These are phyloP conservation scores for Zygoascus bituminiphila DNA, from an alignment of 805 yeast species.

Conservation along the genomic window DNA sequence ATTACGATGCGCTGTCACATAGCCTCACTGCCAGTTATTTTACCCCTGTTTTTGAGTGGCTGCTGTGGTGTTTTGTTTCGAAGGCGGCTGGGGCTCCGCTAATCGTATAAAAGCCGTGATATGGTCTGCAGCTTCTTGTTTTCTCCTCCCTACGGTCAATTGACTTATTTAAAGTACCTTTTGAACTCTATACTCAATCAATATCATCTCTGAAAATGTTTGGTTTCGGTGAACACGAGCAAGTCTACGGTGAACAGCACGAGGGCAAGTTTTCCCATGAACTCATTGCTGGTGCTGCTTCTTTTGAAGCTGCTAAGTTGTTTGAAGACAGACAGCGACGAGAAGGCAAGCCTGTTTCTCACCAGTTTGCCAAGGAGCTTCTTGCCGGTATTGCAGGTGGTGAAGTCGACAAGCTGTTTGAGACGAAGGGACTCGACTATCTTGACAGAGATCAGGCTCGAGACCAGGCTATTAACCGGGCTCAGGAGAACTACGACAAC, in stretches of 20 bases:
- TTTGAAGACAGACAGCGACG: slow-evolving; percentile 25
- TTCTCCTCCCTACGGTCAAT: background rate
- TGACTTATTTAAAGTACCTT: too few relatives aligned
- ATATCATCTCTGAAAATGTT: slow-evolving; percentile 11
- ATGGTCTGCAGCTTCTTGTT: background rate
- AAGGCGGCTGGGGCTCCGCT: too few relatives aligned
- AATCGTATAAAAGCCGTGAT: background rate
- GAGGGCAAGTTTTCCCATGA: slow-evolving; percentile 24
- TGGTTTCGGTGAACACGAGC: slow-evolving; percentile 17
- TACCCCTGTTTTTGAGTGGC: too few relatives aligned
- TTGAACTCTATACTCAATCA: background rate
- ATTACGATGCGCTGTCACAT: too few relatives aligned
- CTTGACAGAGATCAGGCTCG: slow-evolving; percentile 18
- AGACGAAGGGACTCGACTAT: slow-evolving; percentile 25
- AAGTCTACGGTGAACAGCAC: slow-evolving; percentile 19
- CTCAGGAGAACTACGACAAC: slow-evolving; percentile 21
- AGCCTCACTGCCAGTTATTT: too few relatives aligned
- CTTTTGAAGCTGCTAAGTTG: slow-evolving; percentile 23
- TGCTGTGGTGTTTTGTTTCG: too few relatives aligned
- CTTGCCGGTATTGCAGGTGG: slow-evolving; percentile 25
- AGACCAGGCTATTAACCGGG: slow-evolving; percentile 19
- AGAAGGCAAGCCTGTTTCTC: slow-evolving; percentile 25
- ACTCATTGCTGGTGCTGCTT: slow-evolving; percentile 25
- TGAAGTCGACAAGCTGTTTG: slow-evolving; percentile 27
- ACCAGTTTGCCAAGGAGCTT: slow-evolving; percentile 24